phyloP scores from a whole-genome alignment of 768 basidiomycete genomes.

The Antrodiella citrinella region DNA sequence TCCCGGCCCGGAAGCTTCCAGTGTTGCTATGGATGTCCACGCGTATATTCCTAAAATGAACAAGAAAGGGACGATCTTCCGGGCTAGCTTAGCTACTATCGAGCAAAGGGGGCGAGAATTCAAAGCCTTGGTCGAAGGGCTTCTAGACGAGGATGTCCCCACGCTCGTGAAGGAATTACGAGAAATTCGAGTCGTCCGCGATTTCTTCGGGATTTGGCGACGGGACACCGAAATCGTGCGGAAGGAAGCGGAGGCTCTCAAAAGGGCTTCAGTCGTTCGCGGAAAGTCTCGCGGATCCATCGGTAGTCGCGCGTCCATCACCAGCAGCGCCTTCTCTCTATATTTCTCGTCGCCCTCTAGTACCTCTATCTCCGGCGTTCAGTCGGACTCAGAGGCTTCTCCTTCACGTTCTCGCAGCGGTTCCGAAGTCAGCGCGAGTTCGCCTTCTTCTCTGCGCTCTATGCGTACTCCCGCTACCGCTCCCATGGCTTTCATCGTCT shows the following conservation, averaged over 20 bases:
- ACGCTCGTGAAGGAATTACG: constrained; percentile 60
- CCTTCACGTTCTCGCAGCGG: no score
- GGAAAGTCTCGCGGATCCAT: no score
- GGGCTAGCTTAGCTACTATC: constrained; percentile 56
- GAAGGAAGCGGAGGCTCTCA: constrained; percentile 25
- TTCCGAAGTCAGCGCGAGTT: no score
- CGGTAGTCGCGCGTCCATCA: constrained; percentile 35
- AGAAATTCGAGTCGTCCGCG: constrained; percentile 44
- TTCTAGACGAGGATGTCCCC: constrained; percentile 57
- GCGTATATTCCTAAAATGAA: constrained; percentile 56
- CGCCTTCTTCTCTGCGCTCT: no score
- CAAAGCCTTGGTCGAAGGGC: constrained; percentile 43
- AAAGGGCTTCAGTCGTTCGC: constrained; percentile 13
- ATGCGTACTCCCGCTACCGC: no score
- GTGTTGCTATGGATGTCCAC: constrained; percentile 65
- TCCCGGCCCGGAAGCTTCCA: constrained; percentile 71
- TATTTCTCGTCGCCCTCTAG: constrained; percentile 51
- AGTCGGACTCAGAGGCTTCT: no score
- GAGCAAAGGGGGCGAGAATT: constrained; percentile 59
- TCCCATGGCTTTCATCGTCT: no score
- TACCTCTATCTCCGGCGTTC: no score
- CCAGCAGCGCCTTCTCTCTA: constrained; percentile 47
- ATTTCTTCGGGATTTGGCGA: constrained; percentile 78
- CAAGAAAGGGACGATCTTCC: constrained; percentile 68
- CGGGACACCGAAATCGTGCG: constrained; percentile 56